Percentiles rank a stretch among this genome's conserved stretches.
These are phyloP conservation scores for Lactarius hengduanensis DNA, from an alignment of 768 basidiomycete genomes.

Conservation along the genomic window DNA sequence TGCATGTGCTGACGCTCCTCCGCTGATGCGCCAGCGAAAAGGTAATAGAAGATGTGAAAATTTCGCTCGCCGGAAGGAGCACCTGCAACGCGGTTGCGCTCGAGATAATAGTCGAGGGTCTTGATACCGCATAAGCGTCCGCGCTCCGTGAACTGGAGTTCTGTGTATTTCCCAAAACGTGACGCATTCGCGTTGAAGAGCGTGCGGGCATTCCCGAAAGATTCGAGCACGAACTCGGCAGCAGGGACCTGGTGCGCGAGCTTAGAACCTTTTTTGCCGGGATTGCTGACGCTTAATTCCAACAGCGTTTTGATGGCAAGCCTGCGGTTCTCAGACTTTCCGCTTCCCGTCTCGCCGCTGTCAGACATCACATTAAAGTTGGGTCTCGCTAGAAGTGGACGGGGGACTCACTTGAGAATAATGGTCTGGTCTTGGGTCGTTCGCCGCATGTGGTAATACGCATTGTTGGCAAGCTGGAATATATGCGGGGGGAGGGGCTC, in stretches of 20 bases:
- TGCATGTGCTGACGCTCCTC: constrained; percentile 91
- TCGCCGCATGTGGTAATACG: constrained; percentile 94
- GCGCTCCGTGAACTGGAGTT: constrained; percentile 93
- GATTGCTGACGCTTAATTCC: constrained; percentile 84
- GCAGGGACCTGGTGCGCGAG: constrained; percentile 84
- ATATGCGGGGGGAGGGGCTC: constrained; percentile 76
- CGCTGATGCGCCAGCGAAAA: constrained; percentile 83
- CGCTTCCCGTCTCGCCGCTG: constrained; percentile 91
- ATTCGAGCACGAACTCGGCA: constrained; percentile 92
- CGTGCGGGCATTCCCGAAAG: constrained; percentile 91
- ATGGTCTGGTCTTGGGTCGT: constrained; percentile 93
- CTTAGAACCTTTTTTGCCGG: constrained; percentile 93
- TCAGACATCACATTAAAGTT: constrained; percentile 9
- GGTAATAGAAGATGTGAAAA: constrained; percentile 97
- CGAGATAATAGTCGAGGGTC: constrained; percentile 95
- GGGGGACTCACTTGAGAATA: constrained; percentile 65
- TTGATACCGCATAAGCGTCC: constrained; percentile 88
- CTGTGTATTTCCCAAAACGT: constrained; percentile 96
- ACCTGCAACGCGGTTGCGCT: constrained; percentile 84
- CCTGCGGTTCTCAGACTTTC: constrained; percentile 89
- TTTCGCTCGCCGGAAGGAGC: constrained; percentile 91
- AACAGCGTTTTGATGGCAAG: constrained; percentile 90
- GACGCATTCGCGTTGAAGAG: constrained; percentile 94
- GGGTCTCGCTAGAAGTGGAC: not conserved
- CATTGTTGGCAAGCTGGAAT: constrained; percentile 86